Evolutionary conservation across 202 grass and related monocot species (phyloP).

Genomic region (Panicum virgatum): DNA sequence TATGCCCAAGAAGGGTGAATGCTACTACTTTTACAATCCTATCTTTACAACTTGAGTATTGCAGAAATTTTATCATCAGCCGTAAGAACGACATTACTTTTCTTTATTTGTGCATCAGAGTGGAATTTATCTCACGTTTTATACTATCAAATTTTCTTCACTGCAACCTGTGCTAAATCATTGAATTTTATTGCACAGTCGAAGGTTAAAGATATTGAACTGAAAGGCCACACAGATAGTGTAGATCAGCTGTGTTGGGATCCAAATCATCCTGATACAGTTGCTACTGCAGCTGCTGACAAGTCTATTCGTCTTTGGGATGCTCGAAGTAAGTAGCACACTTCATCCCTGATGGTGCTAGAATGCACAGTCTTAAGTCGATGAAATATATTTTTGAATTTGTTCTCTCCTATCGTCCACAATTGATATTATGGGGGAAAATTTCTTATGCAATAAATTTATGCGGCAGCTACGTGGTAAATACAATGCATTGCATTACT

Average conservation of each 20-base stretch:
- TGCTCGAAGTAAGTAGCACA: slow-evolving; percentile 74
- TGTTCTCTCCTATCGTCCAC: slow-evolving; percentile 12
- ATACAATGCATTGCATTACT: neutral
- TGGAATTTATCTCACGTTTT: slow-evolving; percentile 4
- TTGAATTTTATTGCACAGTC: slow-evolving; percentile 55
- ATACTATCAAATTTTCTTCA: slow-evolving; percentile 17
- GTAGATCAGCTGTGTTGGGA: slow-evolving; percentile 99
- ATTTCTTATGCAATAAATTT: slow-evolving; percentile 18
- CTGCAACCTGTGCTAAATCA: slow-evolving; percentile 17
- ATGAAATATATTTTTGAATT: neutral
- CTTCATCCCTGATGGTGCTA: slow-evolving; percentile 26
- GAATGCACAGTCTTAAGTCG: slow-evolving; percentile 12
- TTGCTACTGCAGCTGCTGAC: slow-evolving; percentile 97
- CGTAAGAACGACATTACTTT: neutral
- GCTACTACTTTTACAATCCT: neutral
- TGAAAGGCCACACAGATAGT: slow-evolving; percentile 95
- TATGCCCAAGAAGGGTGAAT: neutral
- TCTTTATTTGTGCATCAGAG: neutral
- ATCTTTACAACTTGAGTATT: neutral
- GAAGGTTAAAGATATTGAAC: slow-evolving; percentile 96
- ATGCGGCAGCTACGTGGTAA: neutral
- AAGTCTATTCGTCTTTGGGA: slow-evolving; percentile 99
- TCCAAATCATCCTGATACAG: slow-evolving; percentile 91
- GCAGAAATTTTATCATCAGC: neutral
- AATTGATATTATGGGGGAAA: slow-evolving; percentile 7